Percentiles rank a stretch among this genome's conserved stretches.
phyloP scores from a whole-genome alignment of 352 stramenopile genomes.

The Globisporangium apiculatum region DNA sequence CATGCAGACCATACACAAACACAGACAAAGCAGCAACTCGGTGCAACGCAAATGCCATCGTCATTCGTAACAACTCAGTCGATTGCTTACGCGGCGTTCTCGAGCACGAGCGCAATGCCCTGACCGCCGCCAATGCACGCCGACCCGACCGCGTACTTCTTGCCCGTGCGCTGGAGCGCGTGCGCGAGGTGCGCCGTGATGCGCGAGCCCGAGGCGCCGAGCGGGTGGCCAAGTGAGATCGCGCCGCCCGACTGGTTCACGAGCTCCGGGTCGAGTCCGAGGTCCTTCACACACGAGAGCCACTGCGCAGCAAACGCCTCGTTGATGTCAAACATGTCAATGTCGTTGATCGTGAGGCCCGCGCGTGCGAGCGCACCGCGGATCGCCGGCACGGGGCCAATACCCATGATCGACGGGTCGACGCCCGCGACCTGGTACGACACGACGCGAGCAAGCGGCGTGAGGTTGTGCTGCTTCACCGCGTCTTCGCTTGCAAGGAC shows the following conservation, averaged over 20 bases:
- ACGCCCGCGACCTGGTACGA: conserved; percentile 92
- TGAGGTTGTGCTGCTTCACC: conserved; percentile 90
- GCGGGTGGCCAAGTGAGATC: conserved; percentile 95
- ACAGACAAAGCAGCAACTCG: no score
- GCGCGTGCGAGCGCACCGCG: conserved; percentile 85
- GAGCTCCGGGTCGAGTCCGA: conserved; percentile 92
- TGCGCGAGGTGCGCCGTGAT: conserved; percentile 91
- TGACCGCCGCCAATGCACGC: conserved; percentile 98
- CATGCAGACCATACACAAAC: no score
- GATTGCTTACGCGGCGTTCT: conserved; percentile 72
- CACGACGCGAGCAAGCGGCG: conserved; percentile 89
- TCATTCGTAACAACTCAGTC: no score
- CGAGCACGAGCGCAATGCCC: conserved; percentile 96
- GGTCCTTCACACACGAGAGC: conserved; percentile 94
- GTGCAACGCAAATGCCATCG: background rate
- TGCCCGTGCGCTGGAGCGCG: conserved; percentile 71
- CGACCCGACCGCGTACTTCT: conserved; percentile 94
- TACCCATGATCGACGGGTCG: conserved; percentile 97
- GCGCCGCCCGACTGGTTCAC: conserved; percentile 94
- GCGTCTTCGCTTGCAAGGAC: conserved; percentile 93
- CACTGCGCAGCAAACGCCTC: conserved; percentile 98
- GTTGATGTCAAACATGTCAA: conserved; percentile 98
- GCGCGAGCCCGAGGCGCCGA: conserved; percentile 91
- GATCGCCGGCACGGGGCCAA: conserved; percentile 95
- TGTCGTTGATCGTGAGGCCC: conserved; percentile 88